Conservation (phyloP, 2,329 filamentous ascomycete species). For the Blastomyces silverae region DNA sequence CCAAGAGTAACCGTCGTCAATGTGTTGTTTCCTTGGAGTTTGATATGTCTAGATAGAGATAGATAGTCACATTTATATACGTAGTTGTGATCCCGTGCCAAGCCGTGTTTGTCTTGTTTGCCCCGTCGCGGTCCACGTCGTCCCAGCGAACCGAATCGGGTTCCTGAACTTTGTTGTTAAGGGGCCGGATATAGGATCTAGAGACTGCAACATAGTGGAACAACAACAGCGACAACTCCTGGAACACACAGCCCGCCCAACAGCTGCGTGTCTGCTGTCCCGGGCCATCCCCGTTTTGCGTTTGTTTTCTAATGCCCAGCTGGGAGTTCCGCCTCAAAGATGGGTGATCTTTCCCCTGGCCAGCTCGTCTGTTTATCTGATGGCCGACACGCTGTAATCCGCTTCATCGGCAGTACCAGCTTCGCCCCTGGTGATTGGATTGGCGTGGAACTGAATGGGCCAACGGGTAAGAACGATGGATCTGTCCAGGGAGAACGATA, state of each 20-base stretch:
- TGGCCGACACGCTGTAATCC: slow-evolving; percentile 67
- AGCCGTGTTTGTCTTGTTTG: slow-evolving; percentile 5
- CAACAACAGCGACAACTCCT: background rate
- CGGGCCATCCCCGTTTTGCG: too few species aligned
- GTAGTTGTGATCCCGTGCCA: too few species aligned
- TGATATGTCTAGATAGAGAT: too few species aligned
- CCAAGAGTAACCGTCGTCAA: background rate
- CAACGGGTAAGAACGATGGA: slow-evolving; percentile 88
- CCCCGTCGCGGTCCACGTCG: slow-evolving; percentile 5
- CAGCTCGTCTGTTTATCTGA: slow-evolving; percentile 74
- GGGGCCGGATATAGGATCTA: background rate
- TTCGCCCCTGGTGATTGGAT: slow-evolving; percentile 84
- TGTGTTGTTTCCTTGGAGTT: too few species aligned
- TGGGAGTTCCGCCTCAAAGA: slow-evolving; percentile 20
- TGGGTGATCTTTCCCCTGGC: slow-evolving; percentile 46
- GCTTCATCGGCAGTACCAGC: slow-evolving; percentile 70
- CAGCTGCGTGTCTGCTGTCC: background rate
- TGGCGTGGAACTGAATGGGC: slow-evolving; percentile 76
- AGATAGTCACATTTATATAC: too few species aligned
- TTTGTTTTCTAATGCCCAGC: slow-evolving; percentile 6
- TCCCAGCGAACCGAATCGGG: background rate
- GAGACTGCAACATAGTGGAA: background rate
- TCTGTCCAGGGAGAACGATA: slow-evolving; percentile 81
- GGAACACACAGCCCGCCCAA: slow-evolving; percentile 1
- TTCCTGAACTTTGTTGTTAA: slow-evolving; percentile 1